Base-by-base conservation (phyloP, 2,329 filamentous ascomycete genomes). In the Akanthomyces muscarius region DNA sequence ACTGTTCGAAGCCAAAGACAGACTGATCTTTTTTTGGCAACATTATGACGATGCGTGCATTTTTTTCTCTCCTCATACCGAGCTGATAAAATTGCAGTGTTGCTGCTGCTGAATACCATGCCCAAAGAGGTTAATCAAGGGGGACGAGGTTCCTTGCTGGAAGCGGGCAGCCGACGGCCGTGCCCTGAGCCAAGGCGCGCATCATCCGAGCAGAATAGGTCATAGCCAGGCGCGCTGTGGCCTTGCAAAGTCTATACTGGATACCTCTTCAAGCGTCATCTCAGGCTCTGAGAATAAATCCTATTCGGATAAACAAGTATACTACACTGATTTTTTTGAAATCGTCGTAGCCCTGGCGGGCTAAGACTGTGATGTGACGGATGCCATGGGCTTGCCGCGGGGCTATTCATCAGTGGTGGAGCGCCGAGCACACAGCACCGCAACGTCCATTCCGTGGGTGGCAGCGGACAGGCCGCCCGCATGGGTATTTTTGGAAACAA, bases 201-300 rank as follows among this genome's bases (percentile, higher is more conserved):
- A 36, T 45, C 55, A 50, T 59, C 56, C 56, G 56, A 59, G 56
- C 56, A 59, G 23, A 14, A 7, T 11, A 38, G 55, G 55, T 58
- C 55, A 48, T 21, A 59, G 33, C 47, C 33, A 51, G 30, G 47
- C 11, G 28, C 25, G 16, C 54, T 47, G 10, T 21, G n/a, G 55
- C 21, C 28, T 50, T 21, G 30, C 13, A 28, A 30, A 36, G 13
- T 33, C 11, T 47, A 16, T 11, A 11, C 33, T 11, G 33, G 10
- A 36, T 36, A 18, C 33, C 18, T 47, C 2, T 50, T 58, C 14
- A 2, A 44, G 42, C 8, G 30, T 58, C n/a, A 30, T n/a, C 10
- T 2, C 13, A 28, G 47, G 10, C 18, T 28, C 23, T 14, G 36
- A 58, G 47, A 58, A 48, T 58, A 51, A 30, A 16, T 23, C 7